phyloP scores from a whole-genome alignment of 306 rosid species.

The Cucurbita maxima region DNA sequence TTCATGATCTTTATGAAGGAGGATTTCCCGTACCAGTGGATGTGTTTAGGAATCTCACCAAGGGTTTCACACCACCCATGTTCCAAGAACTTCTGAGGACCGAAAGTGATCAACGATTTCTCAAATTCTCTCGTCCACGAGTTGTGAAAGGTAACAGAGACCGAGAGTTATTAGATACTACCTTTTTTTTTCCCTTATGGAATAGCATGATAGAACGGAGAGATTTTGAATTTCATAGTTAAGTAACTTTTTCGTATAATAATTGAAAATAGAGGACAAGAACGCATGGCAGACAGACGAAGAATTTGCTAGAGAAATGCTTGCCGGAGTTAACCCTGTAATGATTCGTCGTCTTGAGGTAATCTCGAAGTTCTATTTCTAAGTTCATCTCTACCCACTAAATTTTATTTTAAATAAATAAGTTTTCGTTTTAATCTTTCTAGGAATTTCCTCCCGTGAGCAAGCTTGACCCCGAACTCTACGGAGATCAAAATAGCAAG shows the following conservation, averaged over 20 bases:
- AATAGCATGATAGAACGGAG: too few species aligned
- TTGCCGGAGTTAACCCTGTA: constrained; percentile 75
- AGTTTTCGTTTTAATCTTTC: background rate
- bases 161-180: too few species aligned
- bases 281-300: constrained; percentile 78
- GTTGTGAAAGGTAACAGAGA: constrained; percentile 48
- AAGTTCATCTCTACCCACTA: background rate
- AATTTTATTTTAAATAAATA: background rate
- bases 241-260: background rate
- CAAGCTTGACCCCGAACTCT: constrained; percentile 33
- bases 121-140: constrained; percentile 58
- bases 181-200: too few species aligned
- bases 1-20: constrained; percentile 56
- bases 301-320: constrained; percentile 81
- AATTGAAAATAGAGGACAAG: constrained; percentile 28
- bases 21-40: constrained; percentile 43
- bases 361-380: background rate
- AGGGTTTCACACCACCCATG: constrained; percentile 37
- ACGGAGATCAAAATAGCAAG: constrained; percentile 55
- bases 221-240: background rate
- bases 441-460: constrained; percentile 69
- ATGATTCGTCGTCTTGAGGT: constrained; percentile 46
- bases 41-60: constrained; percentile 24
- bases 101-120: constrained; percentile 34
- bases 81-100: constrained; percentile 53